Percentiles rank a stretch among this genome's conserved stretches.
phyloP scores from a whole-genome alignment of 371 early-diverging fungal genomes.

The Mortierella sp. region DNA sequence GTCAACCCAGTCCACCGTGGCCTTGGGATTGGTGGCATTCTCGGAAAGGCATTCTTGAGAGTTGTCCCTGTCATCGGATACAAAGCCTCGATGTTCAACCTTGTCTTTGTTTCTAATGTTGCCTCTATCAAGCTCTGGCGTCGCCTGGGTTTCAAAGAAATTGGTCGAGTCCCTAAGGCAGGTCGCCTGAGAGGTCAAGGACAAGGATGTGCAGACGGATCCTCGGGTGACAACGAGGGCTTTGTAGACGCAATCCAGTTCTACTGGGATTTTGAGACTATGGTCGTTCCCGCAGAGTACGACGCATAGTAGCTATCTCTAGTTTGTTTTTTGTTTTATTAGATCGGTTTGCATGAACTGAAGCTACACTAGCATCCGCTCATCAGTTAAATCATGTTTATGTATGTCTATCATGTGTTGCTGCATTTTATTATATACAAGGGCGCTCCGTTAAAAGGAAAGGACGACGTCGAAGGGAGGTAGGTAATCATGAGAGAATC shows the following conservation, averaged over 20 bases:
- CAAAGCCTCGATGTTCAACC: conserved; percentile 82
- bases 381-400: too few relatives aligned
- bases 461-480: background rate
- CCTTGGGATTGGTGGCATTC: conserved; percentile 71
- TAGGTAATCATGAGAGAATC: conserved; percentile 52
- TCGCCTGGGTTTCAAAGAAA: conserved; percentile 72
- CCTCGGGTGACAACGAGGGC: conserved; percentile 50
- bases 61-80: conserved; percentile 78
- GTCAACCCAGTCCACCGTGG: conserved; percentile 64
- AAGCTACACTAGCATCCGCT: background rate
- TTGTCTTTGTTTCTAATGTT: conserved; percentile 79
- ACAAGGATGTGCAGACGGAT: background rate
- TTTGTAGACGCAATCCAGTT: conserved; percentile 79
- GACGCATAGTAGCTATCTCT: conserved; percentile 9
- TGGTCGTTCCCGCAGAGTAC: conserved; percentile 43
- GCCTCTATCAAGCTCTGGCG: conserved; percentile 76
- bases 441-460: background rate
- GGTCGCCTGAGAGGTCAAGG: conserved; percentile 62
- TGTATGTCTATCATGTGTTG: too few relatives aligned
- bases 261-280: conserved; percentile 74
- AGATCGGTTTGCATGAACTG: background rate
- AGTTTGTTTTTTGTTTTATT: background rate
- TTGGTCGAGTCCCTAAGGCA: conserved; percentile 76
- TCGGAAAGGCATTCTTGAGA: conserved; percentile 74
- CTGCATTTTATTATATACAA: too few relatives aligned